These are phyloP conservation scores for Tremellales sp. DNA, from an alignment of 1,284 basidiomycete genomes.

Conservation along the genomic window DNA sequence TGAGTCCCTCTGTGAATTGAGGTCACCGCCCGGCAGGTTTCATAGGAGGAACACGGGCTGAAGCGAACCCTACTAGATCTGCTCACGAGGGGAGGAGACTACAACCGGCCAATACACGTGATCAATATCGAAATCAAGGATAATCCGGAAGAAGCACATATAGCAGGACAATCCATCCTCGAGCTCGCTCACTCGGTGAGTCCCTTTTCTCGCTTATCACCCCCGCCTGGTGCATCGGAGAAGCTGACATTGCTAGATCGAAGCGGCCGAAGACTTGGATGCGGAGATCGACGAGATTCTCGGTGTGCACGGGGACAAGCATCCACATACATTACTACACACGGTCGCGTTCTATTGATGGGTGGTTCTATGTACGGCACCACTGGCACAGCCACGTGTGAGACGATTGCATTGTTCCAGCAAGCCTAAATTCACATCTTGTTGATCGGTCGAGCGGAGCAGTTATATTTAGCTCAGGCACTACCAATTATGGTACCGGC, in stretches of 20 bases:
- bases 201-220: slow-evolving; percentile 8
- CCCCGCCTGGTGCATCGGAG: not conserved
- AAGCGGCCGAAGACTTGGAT: slow-evolving; percentile 78
- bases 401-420: too few relatives aligned
- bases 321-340: slow-evolving; percentile 89
- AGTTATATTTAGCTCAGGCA: too few relatives aligned
- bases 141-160: slow-evolving; percentile 95
- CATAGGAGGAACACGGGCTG: not conserved
- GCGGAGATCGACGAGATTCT: slow-evolving; percentile 85
- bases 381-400: too few relatives aligned
- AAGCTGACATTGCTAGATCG: slow-evolving; percentile 63
- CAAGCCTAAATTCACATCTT: too few relatives aligned
- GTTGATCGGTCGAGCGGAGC: too few relatives aligned
- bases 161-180: slow-evolving; percentile 91
- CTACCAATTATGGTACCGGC: too few relatives aligned
- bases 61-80: slow-evolving; percentile 60
- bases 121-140: slow-evolving; percentile 99
- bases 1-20: slow-evolving; percentile 48
- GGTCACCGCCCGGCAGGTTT: not conserved
- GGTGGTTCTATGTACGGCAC: too few relatives aligned
- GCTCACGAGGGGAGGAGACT: slow-evolving; percentile 79
- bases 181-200: slow-evolving; percentile 86
- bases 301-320: slow-evolving; percentile 73
- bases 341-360: slow-evolving; percentile 77
- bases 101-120: slow-evolving; percentile 88